Percentiles rank a stretch among this genome's conserved stretches.
phyloP scores from a whole-genome alignment of 345 rosid genomes.

The Eucalyptus polybractea region DNA sequence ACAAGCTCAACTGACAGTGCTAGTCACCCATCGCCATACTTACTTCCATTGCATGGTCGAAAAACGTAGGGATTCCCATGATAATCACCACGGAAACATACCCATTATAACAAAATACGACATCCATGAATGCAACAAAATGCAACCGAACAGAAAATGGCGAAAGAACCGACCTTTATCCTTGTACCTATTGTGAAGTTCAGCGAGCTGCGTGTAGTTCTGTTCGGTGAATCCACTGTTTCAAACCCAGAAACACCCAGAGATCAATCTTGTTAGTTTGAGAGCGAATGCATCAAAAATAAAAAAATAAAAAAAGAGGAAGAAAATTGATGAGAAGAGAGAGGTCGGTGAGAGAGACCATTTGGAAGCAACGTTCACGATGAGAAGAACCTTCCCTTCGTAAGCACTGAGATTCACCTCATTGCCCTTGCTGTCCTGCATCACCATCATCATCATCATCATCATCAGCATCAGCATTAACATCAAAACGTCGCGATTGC shows the following conservation, averaged over 20 bases:
- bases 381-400: slow-evolving; percentile 70
- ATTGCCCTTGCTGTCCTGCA: slow-evolving; percentile 59
- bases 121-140: background rate
- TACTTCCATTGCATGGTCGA: background rate
- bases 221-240: slow-evolving; percentile 68
- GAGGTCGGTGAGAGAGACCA: slow-evolving; percentile 28
- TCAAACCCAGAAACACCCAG: background rate
- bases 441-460: background rate
- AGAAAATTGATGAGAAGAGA: background rate
- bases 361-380: slow-evolving; percentile 92
- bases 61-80: background rate
- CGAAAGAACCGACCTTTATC: slow-evolving; percentile 36
- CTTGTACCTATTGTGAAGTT: slow-evolving; percentile 53
- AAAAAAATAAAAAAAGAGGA: background rate
- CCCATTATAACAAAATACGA: background rate
- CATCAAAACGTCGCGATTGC: background rate
- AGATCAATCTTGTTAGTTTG: background rate
- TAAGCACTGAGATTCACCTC: slow-evolving; percentile 65
- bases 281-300: background rate
- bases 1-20: background rate
- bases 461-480: background rate
- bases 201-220: slow-evolving; percentile 77
- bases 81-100: background rate
- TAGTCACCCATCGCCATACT: background rate
- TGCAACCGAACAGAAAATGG: background rate